Percentiles rank a stretch among this genome's conserved stretches.
Evolutionary conservation across 1,139 yeast species (phyloP).

Genomic region (Suhomyces chickasaworum): DNA sequence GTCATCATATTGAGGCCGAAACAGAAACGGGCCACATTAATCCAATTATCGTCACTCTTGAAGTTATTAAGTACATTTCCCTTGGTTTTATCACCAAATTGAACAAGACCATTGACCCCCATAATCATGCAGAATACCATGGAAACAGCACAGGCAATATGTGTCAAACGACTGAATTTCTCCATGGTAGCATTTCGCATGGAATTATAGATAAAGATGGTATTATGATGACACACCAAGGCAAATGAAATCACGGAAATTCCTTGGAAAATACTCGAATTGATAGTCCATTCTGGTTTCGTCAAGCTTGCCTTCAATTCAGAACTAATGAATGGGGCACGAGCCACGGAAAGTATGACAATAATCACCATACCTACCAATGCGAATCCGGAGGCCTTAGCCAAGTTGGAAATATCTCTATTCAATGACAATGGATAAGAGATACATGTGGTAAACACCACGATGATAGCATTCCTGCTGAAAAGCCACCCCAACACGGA

Average conservation of each 20-base stretch:
- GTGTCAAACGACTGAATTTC: slow-evolving; percentile 76
- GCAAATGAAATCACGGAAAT: slow-evolving; percentile 92
- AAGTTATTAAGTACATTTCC: slow-evolving; percentile 89
- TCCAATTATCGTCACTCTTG: slow-evolving; percentile 68
- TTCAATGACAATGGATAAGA: slow-evolving; percentile 84
- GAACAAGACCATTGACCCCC: slow-evolving; percentile 78
- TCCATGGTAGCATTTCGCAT: slow-evolving; percentile 73
- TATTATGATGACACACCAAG: slow-evolving; percentile 92
- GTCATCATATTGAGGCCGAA: slow-evolving; percentile 95
- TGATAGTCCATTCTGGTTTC: slow-evolving; percentile 54
- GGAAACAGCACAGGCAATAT: slow-evolving; percentile 78
- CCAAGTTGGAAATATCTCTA: slow-evolving; percentile 79
- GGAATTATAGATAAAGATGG: slow-evolving; percentile 85
- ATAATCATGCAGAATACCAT: slow-evolving; percentile 76
- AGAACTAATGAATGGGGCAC: slow-evolving; percentile 66
- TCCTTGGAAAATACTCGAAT: slow-evolving; percentile 77
- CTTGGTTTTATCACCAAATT: slow-evolving; percentile 75
- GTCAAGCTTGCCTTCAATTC: slow-evolving; percentile 51
- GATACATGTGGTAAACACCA: slow-evolving; percentile 66
- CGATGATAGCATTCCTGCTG: slow-evolving; percentile 66
- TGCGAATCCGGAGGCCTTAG: slow-evolving; percentile 87
- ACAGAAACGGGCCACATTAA: slow-evolving; percentile 85
- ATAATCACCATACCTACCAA: slow-evolving; percentile 80
- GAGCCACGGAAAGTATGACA: slow-evolving; percentile 66
- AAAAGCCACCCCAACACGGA: slow-evolving; percentile 55